Percentiles rank a stretch among this genome's conserved stretches.
Conservation (phyloP, 1,284 basidiomycete genomes). For the Heterobasidion irregulare region DNA sequence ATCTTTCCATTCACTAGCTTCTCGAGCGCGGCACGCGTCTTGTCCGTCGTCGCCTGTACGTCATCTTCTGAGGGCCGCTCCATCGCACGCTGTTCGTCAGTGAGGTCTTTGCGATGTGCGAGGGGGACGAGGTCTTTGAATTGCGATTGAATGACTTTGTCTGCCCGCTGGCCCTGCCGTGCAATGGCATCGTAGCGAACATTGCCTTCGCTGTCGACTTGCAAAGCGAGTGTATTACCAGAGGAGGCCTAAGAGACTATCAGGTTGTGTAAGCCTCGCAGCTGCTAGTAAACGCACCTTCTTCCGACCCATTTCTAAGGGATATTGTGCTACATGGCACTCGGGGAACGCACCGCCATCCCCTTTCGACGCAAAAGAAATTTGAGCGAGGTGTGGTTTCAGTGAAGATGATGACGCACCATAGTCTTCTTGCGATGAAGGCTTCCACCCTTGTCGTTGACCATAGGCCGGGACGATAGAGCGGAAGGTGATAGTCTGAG, state of each 20-base stretch:
- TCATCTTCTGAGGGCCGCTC: constrained; percentile 91
- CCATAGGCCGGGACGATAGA: constrained; percentile 73
- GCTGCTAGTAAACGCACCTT: constrained; percentile 46
- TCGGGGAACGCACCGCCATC: constrained; percentile 96
- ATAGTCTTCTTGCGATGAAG: constrained; percentile 76
- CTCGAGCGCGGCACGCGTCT: constrained; percentile 87
- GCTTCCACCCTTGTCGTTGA: constrained; percentile 82
- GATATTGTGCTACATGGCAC: constrained; percentile 96
- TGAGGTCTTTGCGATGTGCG: constrained; percentile 81
- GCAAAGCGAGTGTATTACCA: constrained; percentile 90
- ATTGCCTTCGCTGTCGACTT: constrained; percentile 94
- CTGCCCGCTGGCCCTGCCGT: constrained; percentile 84
- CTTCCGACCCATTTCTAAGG: constrained; percentile 91
- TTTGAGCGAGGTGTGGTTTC: constrained; percentile 3
- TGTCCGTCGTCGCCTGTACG: constrained; percentile 82
- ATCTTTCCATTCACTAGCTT: constrained; percentile 93
- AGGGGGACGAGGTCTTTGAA: constrained; percentile 98
- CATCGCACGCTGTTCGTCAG: constrained; percentile 68
- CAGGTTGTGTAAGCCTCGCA: neutral
- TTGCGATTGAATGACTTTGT: constrained; percentile 86
- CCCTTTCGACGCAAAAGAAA: constrained; percentile 29
- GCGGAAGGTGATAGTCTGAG: constrained; percentile 41
- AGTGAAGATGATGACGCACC: constrained; percentile 33
- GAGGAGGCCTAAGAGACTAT: constrained; percentile 55
- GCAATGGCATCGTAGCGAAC: constrained; percentile 97